Base-by-base conservation (phyloP, 768 basidiomycete species). In the Hericium alpestre region DNA sequence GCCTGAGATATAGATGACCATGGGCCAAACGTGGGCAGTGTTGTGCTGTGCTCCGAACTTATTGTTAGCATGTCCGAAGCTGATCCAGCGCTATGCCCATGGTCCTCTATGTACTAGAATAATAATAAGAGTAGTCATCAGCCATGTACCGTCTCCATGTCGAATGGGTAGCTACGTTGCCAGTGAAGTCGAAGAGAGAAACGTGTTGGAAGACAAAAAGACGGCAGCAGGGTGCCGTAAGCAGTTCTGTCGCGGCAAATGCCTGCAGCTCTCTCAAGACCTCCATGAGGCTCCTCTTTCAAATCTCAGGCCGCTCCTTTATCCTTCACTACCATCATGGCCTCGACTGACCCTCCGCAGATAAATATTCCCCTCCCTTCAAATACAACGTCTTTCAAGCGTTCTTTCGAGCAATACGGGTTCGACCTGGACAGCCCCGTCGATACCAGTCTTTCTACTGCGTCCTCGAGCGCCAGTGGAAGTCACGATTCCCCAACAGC, bases 321-420 rank as follows among this genome's bases (percentile, higher is more conserved):
- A 55, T 47, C 54, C 61, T 62, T 59, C n/a, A 52, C 62, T n/a
- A 58, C 61, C 58, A 65, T 43, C 64, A 65, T 65, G 62, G 63
- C 64, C 25, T 74, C 61, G 27, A 50, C 61, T 18, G 61, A 72
- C 61, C 76, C 80, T 27, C 79, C 80, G 6, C 79, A 81, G 58
- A 71, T 81, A 2, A 77, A 78, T 40, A 74, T 82, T 15, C 70
- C 76, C n/a, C 67, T 81, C 8, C 74, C 78, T n/a, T 62, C 75
- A 1, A 73, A 66, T 55, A 73, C 78, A 1, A 77, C 78, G 0
- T 80, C 79, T 16, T 82, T 83, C 71, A 83, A 83, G 63, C 75
- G 81, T 49, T 79, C 80, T 13, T 83, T 83, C 65, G 67, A 80
- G 55, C 74, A 81, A 63, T 80, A 78, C 59, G 79, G 78, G 32